Conservation (phyloP, 2,329 filamentous ascomycete genomes). For the Fusarium transvaalense region DNA sequence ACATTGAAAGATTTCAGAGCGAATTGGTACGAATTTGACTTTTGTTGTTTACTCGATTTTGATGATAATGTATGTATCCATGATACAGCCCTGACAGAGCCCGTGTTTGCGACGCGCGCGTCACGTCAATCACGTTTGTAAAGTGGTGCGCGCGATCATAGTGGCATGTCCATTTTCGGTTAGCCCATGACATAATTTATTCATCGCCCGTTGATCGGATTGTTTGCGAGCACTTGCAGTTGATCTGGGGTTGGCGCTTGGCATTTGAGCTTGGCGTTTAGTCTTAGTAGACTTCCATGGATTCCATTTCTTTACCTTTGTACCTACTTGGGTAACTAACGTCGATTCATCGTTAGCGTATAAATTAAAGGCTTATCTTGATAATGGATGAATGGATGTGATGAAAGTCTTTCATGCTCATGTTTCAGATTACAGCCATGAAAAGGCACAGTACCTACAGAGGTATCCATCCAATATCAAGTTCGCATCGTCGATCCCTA, state of each 20-base stretch:
- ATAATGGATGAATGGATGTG: not conserved
- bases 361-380: not conserved
- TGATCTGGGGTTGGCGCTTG: constrained; percentile 27
- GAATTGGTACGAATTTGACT: constrained; percentile 13
- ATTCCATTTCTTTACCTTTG: too few relatives aligned
- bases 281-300: too few relatives aligned
- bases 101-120: constrained; percentile 18
- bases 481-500: not conserved
- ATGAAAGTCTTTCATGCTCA: not conserved
- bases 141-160: constrained; percentile 10
- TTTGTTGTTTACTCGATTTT: constrained; percentile 27
- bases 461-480: too few relatives aligned
- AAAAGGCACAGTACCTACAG: too few relatives aligned
- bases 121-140: constrained; percentile 1
- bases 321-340: too few relatives aligned
- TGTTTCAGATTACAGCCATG: not conserved
- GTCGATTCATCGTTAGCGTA: not conserved
- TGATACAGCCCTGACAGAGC: not conserved
- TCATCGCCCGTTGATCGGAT: not conserved
- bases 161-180: not conserved
- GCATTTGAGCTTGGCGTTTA: constrained; percentile 25
- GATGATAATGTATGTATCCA: constrained; percentile 29
- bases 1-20: not conserved
- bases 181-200: constrained; percentile 18
- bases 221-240: constrained; percentile 27